Conservation (phyloP, 1,139 yeast genomes). For the Ogataea hybrid region DNA sequence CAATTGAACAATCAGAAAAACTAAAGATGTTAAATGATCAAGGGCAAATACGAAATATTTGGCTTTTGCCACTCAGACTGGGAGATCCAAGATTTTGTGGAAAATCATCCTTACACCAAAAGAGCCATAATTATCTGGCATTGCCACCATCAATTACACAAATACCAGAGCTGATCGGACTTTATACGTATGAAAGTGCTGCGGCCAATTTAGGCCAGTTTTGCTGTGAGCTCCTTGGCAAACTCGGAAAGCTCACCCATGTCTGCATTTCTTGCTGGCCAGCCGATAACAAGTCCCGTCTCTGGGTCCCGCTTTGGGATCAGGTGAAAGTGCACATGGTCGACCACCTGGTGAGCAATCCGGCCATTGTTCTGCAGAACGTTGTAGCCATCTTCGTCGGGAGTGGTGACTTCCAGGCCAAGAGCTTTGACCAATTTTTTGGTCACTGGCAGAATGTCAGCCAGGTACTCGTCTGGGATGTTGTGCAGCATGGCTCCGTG, state of each 20-base stretch:
- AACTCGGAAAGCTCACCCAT: constrained; percentile 64
- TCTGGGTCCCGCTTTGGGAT: constrained; percentile 77
- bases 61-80: constrained; percentile 8
- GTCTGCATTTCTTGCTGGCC: constrained; percentile 86
- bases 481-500: constrained; percentile 93
- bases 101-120: constrained; percentile 5
- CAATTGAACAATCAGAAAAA: constrained; percentile 9
- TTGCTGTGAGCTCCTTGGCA: constrained; percentile 60
- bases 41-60: constrained; percentile 11
- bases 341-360: constrained; percentile 92
- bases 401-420: constrained; percentile 58
- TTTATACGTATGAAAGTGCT: not conserved
- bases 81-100: not conserved
- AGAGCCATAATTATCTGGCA: constrained; percentile 1
- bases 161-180: not conserved
- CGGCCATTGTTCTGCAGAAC: constrained; percentile 88
- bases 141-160: not conserved
- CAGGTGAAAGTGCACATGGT: constrained; percentile 94
- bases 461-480: constrained; percentile 84
- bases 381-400: constrained; percentile 82
- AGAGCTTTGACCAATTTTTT: constrained; percentile 76
- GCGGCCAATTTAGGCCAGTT: constrained; percentile 28
- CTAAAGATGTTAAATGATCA: constrained; percentile 5
- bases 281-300: constrained; percentile 80
- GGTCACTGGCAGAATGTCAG: constrained; percentile 82